Evolutionary conservation across 371 early-diverging fungal species (phyloP).

Genomic region (Saksenaea oblongispora): DNA sequence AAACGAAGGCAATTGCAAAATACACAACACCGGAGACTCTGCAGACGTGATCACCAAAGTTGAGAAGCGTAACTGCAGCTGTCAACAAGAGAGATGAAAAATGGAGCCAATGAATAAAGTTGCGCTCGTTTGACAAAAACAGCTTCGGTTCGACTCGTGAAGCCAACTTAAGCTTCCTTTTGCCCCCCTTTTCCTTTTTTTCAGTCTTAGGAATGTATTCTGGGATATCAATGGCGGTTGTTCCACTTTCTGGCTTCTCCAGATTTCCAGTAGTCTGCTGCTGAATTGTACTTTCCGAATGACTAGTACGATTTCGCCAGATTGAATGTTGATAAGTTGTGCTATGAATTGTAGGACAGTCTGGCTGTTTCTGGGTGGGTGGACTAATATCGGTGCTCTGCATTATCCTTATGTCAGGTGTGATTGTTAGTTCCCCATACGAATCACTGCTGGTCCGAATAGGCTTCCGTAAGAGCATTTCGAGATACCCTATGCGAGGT

Average conservation of each 20-base stretch:
- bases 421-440: background rate
- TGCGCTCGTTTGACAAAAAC: slow-evolving; percentile 97
- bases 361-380: background rate
- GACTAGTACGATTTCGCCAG: too few relatives aligned
- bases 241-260: too few relatives aligned
- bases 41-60: slow-evolving; percentile 71
- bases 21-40: slow-evolving; percentile 68
- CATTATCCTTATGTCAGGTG: background rate
- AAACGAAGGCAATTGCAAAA: slow-evolving; percentile 68
- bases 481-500: background rate
- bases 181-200: slow-evolving; percentile 3
- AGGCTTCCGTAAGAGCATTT: background rate
- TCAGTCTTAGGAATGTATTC: background rate
- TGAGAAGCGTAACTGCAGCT: slow-evolving; percentile 68
- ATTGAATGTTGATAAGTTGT: too few relatives aligned
- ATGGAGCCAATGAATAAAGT: slow-evolving; percentile 85
- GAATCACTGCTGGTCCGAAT: background rate
- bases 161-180: slow-evolving; percentile 8
- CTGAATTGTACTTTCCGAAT: too few relatives aligned
- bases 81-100: slow-evolving; percentile 66
- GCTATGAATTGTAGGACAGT: too few relatives aligned
- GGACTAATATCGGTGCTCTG: background rate
- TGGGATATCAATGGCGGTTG: too few relatives aligned
- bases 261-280: too few relatives aligned
- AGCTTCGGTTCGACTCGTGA: slow-evolving; percentile 88